Conservation (phyloP, 139 green algal genomes). For the Chlamydomonas sp. region DNA sequence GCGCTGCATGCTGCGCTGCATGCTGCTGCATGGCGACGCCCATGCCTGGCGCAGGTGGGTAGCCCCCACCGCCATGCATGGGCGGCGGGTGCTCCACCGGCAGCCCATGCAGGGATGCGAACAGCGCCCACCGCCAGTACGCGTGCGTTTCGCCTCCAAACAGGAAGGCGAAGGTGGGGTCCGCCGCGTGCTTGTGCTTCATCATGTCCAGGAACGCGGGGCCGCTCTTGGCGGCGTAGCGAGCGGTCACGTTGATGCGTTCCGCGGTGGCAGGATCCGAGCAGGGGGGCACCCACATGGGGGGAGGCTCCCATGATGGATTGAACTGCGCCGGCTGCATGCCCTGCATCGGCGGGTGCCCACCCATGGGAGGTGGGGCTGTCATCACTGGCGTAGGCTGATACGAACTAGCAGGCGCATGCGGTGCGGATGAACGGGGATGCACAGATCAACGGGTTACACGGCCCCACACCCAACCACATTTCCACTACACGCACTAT, state of each 20-base stretch:
- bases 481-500: no score
- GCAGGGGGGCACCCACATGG: neutral
- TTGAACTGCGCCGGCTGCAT: neutral
- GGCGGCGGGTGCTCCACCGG: neutral
- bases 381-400: no score
- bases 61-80: no score
- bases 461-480: no score
- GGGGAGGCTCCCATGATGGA: constrained; percentile 4
- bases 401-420: no score
- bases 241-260: neutral
- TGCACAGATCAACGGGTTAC: no score
- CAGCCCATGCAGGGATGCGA: constrained; percentile 5
- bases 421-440: no score
- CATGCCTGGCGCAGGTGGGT: no score
- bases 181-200: constrained; percentile 35
- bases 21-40: no score
- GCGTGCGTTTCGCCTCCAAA: constrained; percentile 18
- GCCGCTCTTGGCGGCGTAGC: constrained; percentile 17
- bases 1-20: neutral
- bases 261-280: neutral
- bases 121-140: constrained; percentile 42
- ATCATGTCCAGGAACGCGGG: constrained; percentile 45
- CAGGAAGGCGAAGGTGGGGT: constrained; percentile 47
- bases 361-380: no score
- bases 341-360: neutral